These are phyloP conservation scores for Saccharomyces jurei DNA, from an alignment of 805 yeast genomes.

Conservation along the genomic window DNA sequence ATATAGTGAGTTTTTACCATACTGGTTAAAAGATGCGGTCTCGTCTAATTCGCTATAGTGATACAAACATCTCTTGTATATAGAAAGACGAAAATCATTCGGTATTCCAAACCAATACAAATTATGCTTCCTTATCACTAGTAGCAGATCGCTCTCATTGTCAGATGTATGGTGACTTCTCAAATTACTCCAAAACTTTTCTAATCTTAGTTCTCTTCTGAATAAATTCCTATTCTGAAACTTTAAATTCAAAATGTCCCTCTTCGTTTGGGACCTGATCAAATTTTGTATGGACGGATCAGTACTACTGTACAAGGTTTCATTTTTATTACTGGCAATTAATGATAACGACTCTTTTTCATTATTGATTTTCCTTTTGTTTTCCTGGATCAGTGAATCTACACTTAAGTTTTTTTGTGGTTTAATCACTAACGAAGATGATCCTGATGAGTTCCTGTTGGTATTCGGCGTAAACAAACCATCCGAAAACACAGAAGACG, in stretches of 20 bases:
- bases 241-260: conserved; percentile 7
- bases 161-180: neutral
- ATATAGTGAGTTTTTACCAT: neutral
- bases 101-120: conserved; percentile 16
- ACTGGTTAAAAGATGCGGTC: neutral
- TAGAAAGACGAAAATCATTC: conserved; percentile 7
- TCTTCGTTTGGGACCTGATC: conserved; percentile 3
- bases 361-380: conserved; percentile 11
- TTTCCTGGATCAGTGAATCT: conserved; percentile 15
- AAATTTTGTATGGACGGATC: neutral
- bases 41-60: neutral
- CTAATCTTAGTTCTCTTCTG: conserved; percentile 5
- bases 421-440: conserved; percentile 2
- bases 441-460: neutral
- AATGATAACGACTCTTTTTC: conserved; percentile 7
- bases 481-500: conserved; percentile 1
- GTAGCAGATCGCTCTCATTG: conserved; percentile 4
- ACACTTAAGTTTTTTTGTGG: conserved; percentile 13
- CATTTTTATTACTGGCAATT: neutral
- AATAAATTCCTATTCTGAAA: conserved; percentile 10
- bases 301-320: neutral
- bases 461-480: neutral
- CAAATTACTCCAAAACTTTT: conserved; percentile 7
- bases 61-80: conserved; percentile 10
- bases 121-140: conserved; percentile 8